phyloP scores from a whole-genome alignment of 345 rosid genomes.

The Leavenworthia alabamica region DNA sequence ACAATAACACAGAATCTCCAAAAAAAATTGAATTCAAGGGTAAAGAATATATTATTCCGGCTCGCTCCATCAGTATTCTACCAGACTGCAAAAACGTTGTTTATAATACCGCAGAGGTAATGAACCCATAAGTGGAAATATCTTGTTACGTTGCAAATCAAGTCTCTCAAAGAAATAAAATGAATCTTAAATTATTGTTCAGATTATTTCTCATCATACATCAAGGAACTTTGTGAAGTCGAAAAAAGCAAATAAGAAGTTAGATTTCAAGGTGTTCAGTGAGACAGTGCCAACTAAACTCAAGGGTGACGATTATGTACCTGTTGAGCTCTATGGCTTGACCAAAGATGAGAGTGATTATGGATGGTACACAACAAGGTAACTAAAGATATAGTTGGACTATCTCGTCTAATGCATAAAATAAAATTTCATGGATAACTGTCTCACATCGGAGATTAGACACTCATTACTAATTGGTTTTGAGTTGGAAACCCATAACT shows the following conservation, averaged over 20 bases:
- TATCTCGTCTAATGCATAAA: too few relatives aligned
- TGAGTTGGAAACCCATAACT: too few relatives aligned
- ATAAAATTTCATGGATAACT: too few relatives aligned
- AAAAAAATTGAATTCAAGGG: slow-evolving; percentile 49
- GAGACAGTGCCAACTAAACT: slow-evolving; percentile 45
- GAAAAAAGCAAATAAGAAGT: slow-evolving; percentile 42
- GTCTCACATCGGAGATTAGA: too few relatives aligned
- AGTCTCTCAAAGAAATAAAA: not conserved
- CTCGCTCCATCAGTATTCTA: slow-evolving; percentile 77
- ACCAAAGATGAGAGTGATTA: slow-evolving; percentile 66
- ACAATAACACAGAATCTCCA: slow-evolving; percentile 46
- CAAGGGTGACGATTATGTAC: slow-evolving; percentile 14
- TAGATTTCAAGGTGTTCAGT: slow-evolving; percentile 46
- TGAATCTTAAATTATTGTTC: slow-evolving; percentile 5
- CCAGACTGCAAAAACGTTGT: slow-evolving; percentile 85
- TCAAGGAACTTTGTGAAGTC: slow-evolving; percentile 50
- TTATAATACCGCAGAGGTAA: slow-evolving; percentile 42
- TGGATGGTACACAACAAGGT: slow-evolving; percentile 70
- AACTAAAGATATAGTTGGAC: too few relatives aligned
- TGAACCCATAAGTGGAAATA: not conserved
- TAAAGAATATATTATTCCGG: slow-evolving; percentile 39
- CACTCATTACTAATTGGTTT: too few relatives aligned
- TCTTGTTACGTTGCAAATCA: too few relatives aligned
- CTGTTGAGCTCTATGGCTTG: slow-evolving; percentile 55
- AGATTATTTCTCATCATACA: slow-evolving; percentile 71